Evolutionary conservation across 306 rosid genomes (phyloP), one percentile per base, ranked within the genome.

Genomic region (Rosa rugosa): DNA sequence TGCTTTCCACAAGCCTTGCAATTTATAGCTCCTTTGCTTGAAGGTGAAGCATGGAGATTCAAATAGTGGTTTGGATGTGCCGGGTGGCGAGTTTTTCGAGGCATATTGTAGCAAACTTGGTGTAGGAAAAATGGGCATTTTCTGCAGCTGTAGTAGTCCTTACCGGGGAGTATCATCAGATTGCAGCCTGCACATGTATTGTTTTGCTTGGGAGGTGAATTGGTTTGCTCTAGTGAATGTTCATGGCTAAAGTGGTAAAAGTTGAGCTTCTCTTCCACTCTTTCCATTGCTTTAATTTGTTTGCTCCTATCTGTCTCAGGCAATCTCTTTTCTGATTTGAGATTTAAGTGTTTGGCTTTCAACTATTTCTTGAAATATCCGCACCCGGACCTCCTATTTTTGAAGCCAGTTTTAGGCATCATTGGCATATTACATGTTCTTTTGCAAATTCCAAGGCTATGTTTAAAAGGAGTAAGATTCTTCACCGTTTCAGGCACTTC

Each of bases 161-260:
- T 84, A 12, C 79, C 82, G 49, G 77, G 14, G 3, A 50, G 41
- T 14, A 87, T 49, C 45, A 67, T 72, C 23, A 83, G 84, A 1
- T 85, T 89, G 87, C 96, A 91, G 0, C 85, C 93, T 41, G 60
- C 83, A 78, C 93, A 90, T 22, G 10, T 80, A 18, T 60, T 25
- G 9, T 72, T 83, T 75, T 10, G 44, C 36, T 69, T 79, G 11
- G 79, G 56, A 8, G 83, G 45, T 27, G 80, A 60, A 25, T 51
- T 81, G 51, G 81, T 84, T 23, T 53, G 60, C 79, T 81, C 81
- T 66, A 88, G 34, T 38, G 87, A 81, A 79, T 88, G 93, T 72
- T 87, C 89, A 68, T 91, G 96, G 83, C 90, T 87, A 57, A 91
- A 88, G 83, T 91, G 96, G 69, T 75, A 57, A 75, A 84, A 73